A percentile compares a stretch with the other conserved stretches of the same genome.
phyloP scores from a whole-genome alignment of 164 flowering plant species.

The Vitis labrusca region DNA sequence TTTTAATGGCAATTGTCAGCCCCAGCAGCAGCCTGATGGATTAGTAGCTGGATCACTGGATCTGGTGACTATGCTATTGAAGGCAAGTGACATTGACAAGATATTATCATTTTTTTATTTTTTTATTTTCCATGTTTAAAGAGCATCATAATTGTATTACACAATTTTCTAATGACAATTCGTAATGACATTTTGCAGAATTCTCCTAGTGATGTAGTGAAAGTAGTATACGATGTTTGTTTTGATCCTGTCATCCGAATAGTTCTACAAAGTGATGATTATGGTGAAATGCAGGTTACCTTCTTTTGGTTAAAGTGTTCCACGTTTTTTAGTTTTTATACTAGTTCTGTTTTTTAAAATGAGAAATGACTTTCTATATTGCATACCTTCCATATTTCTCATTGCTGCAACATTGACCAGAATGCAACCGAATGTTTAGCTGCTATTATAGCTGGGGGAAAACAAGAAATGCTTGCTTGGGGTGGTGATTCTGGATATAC shows the following conservation, averaged over 20 bases:
- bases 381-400: background rate
- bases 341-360: background rate
- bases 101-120: background rate
- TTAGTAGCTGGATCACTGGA: slow-evolving; percentile 90
- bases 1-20: slow-evolving; percentile 48
- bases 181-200: slow-evolving; percentile 47
- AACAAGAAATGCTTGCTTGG: slow-evolving; percentile 81
- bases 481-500: slow-evolving; percentile 66
- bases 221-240: slow-evolving; percentile 68
- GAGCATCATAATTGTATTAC: background rate
- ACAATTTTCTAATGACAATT: slow-evolving; percentile 18
- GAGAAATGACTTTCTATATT: background rate
- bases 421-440: slow-evolving; percentile 98
- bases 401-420: slow-evolving; percentile 34
- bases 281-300: slow-evolving; percentile 88
- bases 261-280: slow-evolving; percentile 79
- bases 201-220: slow-evolving; percentile 78
- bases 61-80: slow-evolving; percentile 82
- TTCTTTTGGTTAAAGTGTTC: background rate
- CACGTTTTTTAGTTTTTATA: background rate
- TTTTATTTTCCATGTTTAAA: background rate
- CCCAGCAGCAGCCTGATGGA: slow-evolving; percentile 83
- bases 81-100: slow-evolving; percentile 46
- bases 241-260: slow-evolving; percentile 67
- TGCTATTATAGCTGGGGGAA: slow-evolving; percentile 71